Percentiles rank a stretch among this genome's conserved stretches.
Conservation (phyloP, 192 early-diverging fungal species). For the Coemansia sp. region DNA sequence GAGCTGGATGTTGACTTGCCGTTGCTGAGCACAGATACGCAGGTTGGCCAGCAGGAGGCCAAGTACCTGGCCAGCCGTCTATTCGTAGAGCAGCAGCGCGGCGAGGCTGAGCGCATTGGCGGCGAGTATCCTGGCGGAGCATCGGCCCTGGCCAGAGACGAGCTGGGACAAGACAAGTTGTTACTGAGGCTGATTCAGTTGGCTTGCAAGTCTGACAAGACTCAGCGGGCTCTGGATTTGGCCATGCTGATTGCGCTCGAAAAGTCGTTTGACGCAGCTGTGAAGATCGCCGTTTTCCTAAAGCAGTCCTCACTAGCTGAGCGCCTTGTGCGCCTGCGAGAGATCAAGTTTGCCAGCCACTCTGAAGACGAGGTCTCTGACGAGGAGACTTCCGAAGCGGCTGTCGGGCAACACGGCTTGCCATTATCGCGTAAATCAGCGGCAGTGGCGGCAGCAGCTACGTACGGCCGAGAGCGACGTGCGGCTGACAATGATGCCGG, state of each 20-base stretch:
- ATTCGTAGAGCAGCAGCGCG: constrained; percentile 57
- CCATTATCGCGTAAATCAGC: neutral
- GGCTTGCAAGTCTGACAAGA: constrained; percentile 76
- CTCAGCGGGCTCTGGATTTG: constrained; percentile 80
- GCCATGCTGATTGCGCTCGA: constrained; percentile 59
- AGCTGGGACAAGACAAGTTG: constrained; percentile 79
- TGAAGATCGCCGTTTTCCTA: constrained; percentile 77
- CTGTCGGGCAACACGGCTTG: neutral
- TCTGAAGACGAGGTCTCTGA: constrained; percentile 13
- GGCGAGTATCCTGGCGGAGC: constrained; percentile 37
- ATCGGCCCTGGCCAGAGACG: constrained; percentile 32
- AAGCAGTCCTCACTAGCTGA: constrained; percentile 72
- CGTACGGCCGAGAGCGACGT: constrained; percentile 8
- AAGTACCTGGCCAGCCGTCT: constrained; percentile 55
- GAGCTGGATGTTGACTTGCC: constrained; percentile 70
- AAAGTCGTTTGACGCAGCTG: constrained; percentile 75
- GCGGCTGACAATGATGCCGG: neutral
- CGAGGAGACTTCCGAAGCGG: neutral
- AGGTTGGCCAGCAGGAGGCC: constrained; percentile 49
- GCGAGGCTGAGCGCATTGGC: constrained; percentile 54
- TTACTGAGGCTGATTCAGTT: constrained; percentile 75
- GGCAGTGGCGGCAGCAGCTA: neutral
- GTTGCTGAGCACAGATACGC: constrained; percentile 56
- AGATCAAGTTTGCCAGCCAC: constrained; percentile 23
- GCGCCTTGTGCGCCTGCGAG: constrained; percentile 59